Evolutionary conservation across 176 grass and related monocot species (phyloP).

Genomic region (Zea mays): DNA sequence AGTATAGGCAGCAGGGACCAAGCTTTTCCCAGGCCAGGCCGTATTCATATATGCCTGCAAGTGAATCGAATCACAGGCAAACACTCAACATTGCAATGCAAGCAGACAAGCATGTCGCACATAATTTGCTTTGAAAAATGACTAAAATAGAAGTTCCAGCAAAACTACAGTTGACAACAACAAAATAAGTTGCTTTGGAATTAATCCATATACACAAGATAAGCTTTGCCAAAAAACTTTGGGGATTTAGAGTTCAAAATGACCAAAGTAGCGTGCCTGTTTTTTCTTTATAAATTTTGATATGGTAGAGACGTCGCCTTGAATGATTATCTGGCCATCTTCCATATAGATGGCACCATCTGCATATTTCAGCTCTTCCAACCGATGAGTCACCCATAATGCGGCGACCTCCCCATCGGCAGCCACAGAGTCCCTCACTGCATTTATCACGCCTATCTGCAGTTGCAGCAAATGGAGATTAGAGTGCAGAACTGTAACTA

Average conservation of each 20-base stretch:
- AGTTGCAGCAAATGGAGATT: slow-evolving; percentile 25
- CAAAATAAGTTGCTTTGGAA: slow-evolving; percentile 10
- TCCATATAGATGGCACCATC: slow-evolving; percentile 98
- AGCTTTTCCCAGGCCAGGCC: neutral
- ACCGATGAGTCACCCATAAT: slow-evolving; percentile 94
- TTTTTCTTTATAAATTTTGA: slow-evolving; percentile 77
- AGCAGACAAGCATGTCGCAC: slow-evolving; percentile 36
- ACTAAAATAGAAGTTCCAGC: slow-evolving; percentile 27
- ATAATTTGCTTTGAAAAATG: slow-evolving; percentile 36
- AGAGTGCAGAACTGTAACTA: neutral
- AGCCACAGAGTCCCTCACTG: slow-evolving; percentile 76
- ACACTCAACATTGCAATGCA: slow-evolving; percentile 47
- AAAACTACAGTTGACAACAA: neutral
- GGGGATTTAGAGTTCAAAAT: slow-evolving; percentile 56
- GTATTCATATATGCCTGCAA: neutral
- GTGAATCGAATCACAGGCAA: neutral
- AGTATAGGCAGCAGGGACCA: neutral
- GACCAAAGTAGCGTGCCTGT: slow-evolving; percentile 59
- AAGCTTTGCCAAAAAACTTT: neutral
- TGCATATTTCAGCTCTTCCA: slow-evolving; percentile 91
- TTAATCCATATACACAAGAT: slow-evolving; percentile 2
- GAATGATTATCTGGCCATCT: slow-evolving; percentile 69
- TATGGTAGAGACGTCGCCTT: slow-evolving; percentile 60
- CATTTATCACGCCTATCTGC: slow-evolving; percentile 85
- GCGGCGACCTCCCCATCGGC: slow-evolving; percentile 66